Conservation (phyloP, 768 basidiomycete genomes). For the Agrocybe chaxingu region DNA sequence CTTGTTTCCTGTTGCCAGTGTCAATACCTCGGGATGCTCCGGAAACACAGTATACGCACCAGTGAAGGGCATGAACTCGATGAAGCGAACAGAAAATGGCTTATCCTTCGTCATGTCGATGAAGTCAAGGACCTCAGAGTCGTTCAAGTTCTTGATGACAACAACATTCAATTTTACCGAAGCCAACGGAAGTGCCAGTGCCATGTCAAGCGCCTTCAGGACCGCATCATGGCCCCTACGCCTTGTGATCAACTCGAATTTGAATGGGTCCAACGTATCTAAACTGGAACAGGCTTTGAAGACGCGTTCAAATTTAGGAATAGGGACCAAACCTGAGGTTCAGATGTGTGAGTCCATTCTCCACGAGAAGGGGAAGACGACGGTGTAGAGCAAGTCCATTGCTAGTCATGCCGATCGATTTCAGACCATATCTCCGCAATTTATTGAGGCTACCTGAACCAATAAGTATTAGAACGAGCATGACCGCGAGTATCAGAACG, state of each 20-base stretch:
- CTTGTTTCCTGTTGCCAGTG: slow-evolving; percentile 59
- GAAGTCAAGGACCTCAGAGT: slow-evolving; percentile 76
- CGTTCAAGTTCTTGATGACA: slow-evolving; percentile 77
- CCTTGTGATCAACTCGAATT: slow-evolving; percentile 85
- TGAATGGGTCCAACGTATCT: slow-evolving; percentile 83
- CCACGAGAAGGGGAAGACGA: slow-evolving; percentile 62
- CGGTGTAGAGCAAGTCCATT: slow-evolving; percentile 80
- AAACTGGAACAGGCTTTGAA: slow-evolving; percentile 40
- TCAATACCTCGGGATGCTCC: slow-evolving; percentile 1
- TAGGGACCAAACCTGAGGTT: slow-evolving; percentile 47
- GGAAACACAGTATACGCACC: slow-evolving; percentile 34
- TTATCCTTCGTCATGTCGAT: slow-evolving; percentile 69
- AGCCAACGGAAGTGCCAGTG: slow-evolving; percentile 49
- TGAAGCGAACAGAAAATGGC: slow-evolving; percentile 74
- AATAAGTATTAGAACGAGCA: neutral
- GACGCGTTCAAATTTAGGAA: neutral
- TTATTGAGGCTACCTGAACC: slow-evolving; percentile 54
- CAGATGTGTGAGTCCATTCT: slow-evolving; percentile 75
- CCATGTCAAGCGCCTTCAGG: slow-evolving; percentile 59
- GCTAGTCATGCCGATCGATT: slow-evolving; percentile 82
- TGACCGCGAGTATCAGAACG: neutral
- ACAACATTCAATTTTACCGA: slow-evolving; percentile 85
- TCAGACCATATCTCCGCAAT: slow-evolving; percentile 58
- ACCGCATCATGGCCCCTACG: slow-evolving; percentile 76
- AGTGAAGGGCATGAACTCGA: slow-evolving; percentile 94